Evolutionary conservation across 495 filamentous ascomycete species (phyloP).

Genomic region (Trichoderma parareesei): DNA sequence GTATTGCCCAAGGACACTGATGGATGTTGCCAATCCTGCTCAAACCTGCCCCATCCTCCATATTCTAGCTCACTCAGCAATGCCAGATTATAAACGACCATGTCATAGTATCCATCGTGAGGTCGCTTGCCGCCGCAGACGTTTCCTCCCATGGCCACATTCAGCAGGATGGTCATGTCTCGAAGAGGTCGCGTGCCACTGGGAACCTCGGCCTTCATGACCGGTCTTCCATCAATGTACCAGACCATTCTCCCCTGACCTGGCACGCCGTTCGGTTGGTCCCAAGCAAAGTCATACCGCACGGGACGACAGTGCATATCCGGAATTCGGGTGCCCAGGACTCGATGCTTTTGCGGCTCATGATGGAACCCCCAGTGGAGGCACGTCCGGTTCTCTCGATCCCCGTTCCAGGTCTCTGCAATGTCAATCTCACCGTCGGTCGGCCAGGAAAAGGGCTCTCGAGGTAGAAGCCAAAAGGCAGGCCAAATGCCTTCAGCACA

Average conservation of each 20-base stretch:
- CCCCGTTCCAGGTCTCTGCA: constrained; percentile 43
- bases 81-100: constrained; percentile 31
- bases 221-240: constrained; percentile 36
- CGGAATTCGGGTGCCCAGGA: constrained; percentile 26
- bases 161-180: constrained; percentile 33
- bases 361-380: constrained; percentile 40
- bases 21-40: constrained; percentile 23
- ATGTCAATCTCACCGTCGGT: constrained; percentile 55
- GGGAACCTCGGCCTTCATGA: constrained; percentile 35
- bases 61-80: constrained; percentile 27
- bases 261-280: constrained; percentile 20
- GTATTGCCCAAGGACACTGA: background rate
- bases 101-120: constrained; percentile 31
- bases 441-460: constrained; percentile 45
- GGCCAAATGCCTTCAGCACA: constrained; percentile 36
- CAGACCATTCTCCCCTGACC: constrained; percentile 27
- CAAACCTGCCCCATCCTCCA: constrained; percentile 35
- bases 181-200: constrained; percentile 30
- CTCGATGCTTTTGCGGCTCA: constrained; percentile 36
- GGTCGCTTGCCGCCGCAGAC: constrained; percentile 33
- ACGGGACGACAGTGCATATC: constrained; percentile 20
- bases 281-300: constrained; percentile 33
- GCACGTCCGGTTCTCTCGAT: constrained; percentile 33
- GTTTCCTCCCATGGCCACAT: constrained; percentile 40
- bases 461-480: constrained; percentile 38